phyloP scores from a whole-genome alignment of 345 rosid species.

The Salix suchowensis region DNA sequence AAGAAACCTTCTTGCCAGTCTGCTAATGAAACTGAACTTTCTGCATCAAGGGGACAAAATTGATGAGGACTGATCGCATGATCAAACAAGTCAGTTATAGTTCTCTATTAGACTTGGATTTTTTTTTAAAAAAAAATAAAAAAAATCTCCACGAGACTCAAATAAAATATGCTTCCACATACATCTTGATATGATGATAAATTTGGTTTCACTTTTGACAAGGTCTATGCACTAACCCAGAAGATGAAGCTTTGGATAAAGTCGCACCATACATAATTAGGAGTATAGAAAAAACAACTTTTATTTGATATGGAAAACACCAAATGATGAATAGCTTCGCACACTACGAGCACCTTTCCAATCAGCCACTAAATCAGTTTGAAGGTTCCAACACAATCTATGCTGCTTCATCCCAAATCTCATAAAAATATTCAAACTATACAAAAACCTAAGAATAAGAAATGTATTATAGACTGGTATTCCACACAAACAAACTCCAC shows the following conservation, averaged over 20 bases:
- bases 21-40: not conserved
- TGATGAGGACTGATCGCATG: not conserved
- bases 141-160: not conserved
- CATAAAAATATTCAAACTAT: not conserved
- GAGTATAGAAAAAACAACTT: not conserved
- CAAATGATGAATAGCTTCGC: not conserved
- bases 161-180: not conserved
- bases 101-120: not conserved
- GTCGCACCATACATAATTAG: not conserved
- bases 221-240: not conserved
- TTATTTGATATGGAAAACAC: not conserved
- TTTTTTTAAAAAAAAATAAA: rapidly evolving
- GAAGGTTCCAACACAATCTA: not conserved
- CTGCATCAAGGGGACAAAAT: constrained; percentile 1
- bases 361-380: not conserved
- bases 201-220: not conserved
- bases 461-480: not conserved
- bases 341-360: not conserved
- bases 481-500: not conserved
- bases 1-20: not conserved
- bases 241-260: not conserved
- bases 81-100: not conserved
- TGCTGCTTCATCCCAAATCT: not conserved
- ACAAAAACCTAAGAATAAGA: not conserved
- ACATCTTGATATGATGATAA: not conserved